Percentiles rank a stretch among this genome's conserved stretches.
Conservation (phyloP, 805 yeast genomes). For the Ogataea ramenticola region DNA sequence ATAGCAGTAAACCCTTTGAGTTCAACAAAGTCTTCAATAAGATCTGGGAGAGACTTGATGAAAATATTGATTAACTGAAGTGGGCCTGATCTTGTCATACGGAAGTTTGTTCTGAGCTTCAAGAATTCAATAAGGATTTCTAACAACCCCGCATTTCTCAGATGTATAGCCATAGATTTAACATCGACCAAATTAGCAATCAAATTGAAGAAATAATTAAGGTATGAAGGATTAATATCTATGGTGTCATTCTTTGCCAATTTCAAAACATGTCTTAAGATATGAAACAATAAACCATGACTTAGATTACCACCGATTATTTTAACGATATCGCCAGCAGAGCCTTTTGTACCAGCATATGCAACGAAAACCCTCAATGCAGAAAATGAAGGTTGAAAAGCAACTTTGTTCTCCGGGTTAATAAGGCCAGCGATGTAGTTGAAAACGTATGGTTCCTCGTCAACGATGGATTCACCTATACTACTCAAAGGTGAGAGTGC, state of each 20-base stretch:
- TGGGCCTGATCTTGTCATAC: slow-evolving; percentile 57
- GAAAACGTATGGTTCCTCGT: slow-evolving; percentile 64
- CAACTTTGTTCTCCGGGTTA: slow-evolving; percentile 54
- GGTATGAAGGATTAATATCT: slow-evolving; percentile 17
- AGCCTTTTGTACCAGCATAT: slow-evolving; percentile 56
- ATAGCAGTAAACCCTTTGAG: slow-evolving; percentile 58
- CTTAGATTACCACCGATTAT: slow-evolving; percentile 80
- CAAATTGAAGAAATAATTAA: slow-evolving; percentile 46
- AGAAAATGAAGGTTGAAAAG: slow-evolving; percentile 45
- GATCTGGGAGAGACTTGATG: slow-evolving; percentile 37
- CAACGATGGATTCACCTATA: slow-evolving; percentile 60
- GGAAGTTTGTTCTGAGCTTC: slow-evolving; percentile 39
- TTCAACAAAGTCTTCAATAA: slow-evolving; percentile 56
- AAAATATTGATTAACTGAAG: slow-evolving; percentile 47
- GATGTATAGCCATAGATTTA: slow-evolving; percentile 44
- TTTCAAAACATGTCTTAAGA: slow-evolving; percentile 56
- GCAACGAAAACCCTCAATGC: slow-evolving; percentile 65
- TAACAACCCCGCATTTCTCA: slow-evolving; percentile 72
- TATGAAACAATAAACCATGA: slow-evolving; percentile 76
- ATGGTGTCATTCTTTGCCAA: slow-evolving; percentile 29
- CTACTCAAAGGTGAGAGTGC: slow-evolving; percentile 49
- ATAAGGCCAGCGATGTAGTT: slow-evolving; percentile 64
- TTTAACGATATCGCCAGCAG: slow-evolving; percentile 72
- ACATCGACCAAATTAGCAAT: slow-evolving; percentile 55
- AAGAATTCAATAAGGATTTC: slow-evolving; percentile 59